Conservation (phyloP, 2,329 filamentous ascomycete genomes). For the Endocalyx cinctus region DNA sequence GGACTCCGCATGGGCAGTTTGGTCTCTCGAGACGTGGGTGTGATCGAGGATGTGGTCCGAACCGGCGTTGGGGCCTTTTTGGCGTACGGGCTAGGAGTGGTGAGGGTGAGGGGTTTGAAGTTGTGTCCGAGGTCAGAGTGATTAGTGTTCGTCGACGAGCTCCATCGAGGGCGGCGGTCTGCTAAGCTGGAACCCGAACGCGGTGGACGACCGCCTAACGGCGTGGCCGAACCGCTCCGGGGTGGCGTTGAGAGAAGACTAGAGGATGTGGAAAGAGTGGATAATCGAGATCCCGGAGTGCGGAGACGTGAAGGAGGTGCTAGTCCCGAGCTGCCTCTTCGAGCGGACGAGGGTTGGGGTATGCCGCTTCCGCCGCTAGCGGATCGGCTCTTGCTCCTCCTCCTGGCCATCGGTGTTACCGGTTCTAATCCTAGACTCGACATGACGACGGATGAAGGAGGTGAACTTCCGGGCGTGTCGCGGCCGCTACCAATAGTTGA, state of each 20-base stretch:
- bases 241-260: constrained; percentile 28
- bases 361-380: constrained; percentile 42
- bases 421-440: constrained; percentile 47
- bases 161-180: constrained; percentile 68
- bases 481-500: constrained; percentile 65
- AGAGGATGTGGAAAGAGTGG: constrained; percentile 36
- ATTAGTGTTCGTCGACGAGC: constrained; percentile 57
- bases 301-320: constrained; percentile 39
- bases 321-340: constrained; percentile 44
- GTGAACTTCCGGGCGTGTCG: constrained; percentile 67
- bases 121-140: constrained; percentile 64
- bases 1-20: constrained; percentile 49
- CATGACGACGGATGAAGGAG: constrained; percentile 59
- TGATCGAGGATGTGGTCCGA: constrained; percentile 39
- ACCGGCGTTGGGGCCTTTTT: constrained; percentile 38
- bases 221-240: constrained; percentile 45
- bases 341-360: constrained; percentile 36
- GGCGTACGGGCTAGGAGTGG: constrained; percentile 54
- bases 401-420: constrained; percentile 38
- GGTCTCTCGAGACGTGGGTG: constrained; percentile 37
- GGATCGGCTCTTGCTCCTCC: constrained; percentile 41
- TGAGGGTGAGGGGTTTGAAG: constrained; percentile 58
- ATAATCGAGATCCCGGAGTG: constrained; percentile 38
- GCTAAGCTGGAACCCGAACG: constrained; percentile 41
- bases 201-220: constrained; percentile 37